phyloP scores from a whole-genome alignment of 2,329 filamentous ascomycete species.

The Sordariomycetes sp. region DNA sequence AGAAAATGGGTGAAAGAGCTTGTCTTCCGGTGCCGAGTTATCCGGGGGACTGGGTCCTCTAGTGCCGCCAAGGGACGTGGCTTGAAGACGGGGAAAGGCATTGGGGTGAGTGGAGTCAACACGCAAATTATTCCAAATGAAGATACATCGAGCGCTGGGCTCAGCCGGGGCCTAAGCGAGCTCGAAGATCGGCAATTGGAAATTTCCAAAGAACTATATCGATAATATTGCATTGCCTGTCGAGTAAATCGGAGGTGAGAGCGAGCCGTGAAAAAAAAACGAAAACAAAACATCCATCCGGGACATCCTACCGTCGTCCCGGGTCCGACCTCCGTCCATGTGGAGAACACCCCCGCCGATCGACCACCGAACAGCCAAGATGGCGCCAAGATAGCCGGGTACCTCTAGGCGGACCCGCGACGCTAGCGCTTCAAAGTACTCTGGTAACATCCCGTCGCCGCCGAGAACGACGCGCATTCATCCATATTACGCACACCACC shows the following conservation, averaged over 20 bases:
- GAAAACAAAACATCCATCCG: neutral
- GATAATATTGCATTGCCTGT: neutral
- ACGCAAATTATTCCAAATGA: neutral
- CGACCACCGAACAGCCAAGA: neutral
- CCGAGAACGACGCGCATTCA: neutral
- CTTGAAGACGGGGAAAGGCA: neutral
- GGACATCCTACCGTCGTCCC: neutral
- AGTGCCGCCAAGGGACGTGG: neutral
- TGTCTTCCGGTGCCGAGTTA: neutral
- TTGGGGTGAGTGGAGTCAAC: neutral
- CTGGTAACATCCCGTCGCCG: neutral
- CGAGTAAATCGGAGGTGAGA: neutral
- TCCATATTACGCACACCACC: neutral
- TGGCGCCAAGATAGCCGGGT: neutral
- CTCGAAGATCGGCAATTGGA: neutral
- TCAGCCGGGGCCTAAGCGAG: neutral
- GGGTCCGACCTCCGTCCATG: neutral
- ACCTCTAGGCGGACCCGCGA: neutral
- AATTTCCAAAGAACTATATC: neutral
- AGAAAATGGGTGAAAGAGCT: neutral
- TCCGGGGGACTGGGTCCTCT: neutral
- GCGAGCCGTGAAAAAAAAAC: neutral
- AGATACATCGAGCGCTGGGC: neutral
- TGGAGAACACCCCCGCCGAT: neutral
- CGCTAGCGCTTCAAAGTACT: neutral